Percentiles rank a stretch among this genome's conserved stretches.
Evolutionary conservation across 2,329 filamentous ascomycete species (phyloP).

Genomic region (Exophiala lecanii-corni): DNA sequence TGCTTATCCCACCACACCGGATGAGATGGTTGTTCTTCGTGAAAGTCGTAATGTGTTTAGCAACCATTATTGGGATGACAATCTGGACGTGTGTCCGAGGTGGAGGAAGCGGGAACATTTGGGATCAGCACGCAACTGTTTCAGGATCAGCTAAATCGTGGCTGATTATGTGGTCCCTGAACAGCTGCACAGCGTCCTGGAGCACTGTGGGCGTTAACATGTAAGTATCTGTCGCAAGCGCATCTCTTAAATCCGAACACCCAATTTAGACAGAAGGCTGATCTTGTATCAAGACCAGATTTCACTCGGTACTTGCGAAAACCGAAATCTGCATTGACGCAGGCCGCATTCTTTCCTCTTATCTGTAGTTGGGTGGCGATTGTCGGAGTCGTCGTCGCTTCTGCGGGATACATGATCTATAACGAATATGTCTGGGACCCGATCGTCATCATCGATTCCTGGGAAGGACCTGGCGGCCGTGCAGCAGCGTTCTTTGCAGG

Average conservation of each 20-base stretch:
- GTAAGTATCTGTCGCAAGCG: no score
- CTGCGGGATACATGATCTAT: conserved; percentile 3
- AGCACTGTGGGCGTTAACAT: conserved; percentile 43
- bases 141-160: conserved; percentile 50
- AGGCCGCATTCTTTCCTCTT: conserved; percentile 44
- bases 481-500: conserved; percentile 49
- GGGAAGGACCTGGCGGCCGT: conserved; percentile 31
- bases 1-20: conserved; percentile 53
- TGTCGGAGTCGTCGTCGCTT: conserved; percentile 32
- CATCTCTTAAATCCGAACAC: no score
- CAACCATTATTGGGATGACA: conserved; percentile 29
- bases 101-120: conserved; percentile 49
- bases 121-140: conserved; percentile 43
- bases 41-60: conserved; percentile 36
- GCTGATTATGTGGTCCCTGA: conserved; percentile 24
- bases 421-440: conserved; percentile 39
- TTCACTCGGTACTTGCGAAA: conserved; percentile 41
- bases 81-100: conserved; percentile 31
- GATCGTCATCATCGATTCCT: conserved; percentile 36
- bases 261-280: no score
- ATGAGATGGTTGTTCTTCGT: conserved; percentile 52
- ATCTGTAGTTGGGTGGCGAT: conserved; percentile 47
- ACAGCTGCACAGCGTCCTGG: conserved; percentile 28
- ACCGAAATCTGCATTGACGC: conserved; percentile 34
- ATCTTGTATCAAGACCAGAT: conserved; percentile 49